Evolutionary conservation across 1,284 basidiomycete genomes (phyloP).

Genomic region (Sparassis latifolia): DNA sequence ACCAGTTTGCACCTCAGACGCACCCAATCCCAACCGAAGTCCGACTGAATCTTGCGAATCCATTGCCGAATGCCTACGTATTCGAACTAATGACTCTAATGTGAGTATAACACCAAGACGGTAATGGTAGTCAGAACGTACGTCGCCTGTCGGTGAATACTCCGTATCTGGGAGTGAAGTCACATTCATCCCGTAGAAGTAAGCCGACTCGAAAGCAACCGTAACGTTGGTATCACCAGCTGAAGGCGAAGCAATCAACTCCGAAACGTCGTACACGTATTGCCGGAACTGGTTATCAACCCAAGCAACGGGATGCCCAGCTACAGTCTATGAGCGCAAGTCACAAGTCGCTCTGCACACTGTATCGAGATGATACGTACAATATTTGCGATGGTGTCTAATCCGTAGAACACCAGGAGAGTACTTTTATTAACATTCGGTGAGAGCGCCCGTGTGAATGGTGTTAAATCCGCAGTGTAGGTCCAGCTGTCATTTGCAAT

Average conservation of each 20-base stretch:
- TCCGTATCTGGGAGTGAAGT: slow-evolving; percentile 42
- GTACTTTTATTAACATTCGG: slow-evolving; percentile 20
- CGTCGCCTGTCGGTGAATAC: slow-evolving; percentile 27
- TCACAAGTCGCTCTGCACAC: background rate
- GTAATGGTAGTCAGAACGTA: slow-evolving; percentile 9
- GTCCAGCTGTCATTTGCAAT: slow-evolving; percentile 56
- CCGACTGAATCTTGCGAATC: slow-evolving; percentile 47
- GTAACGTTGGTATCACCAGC: slow-evolving; percentile 37
- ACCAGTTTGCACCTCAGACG: slow-evolving; percentile 1
- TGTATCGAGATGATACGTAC: slow-evolving; percentile 15
- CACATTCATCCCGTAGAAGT: slow-evolving; percentile 46
- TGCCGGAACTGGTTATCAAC: slow-evolving; percentile 55
- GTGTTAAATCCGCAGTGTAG: slow-evolving; percentile 48
- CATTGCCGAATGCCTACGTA: slow-evolving; percentile 43
- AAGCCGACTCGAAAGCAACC: slow-evolving; percentile 47
- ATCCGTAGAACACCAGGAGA: slow-evolving; percentile 52
- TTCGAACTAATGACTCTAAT: slow-evolving; percentile 33
- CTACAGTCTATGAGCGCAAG: slow-evolving; percentile 33
- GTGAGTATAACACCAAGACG: background rate
- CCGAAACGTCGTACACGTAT: slow-evolving; percentile 47
- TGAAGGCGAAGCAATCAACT: slow-evolving; percentile 28
- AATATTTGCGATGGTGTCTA: slow-evolving; percentile 55
- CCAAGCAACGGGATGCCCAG: slow-evolving; percentile 46
- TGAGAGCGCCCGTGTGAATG: slow-evolving; percentile 25
- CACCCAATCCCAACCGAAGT: slow-evolving; percentile 59